These are phyloP conservation scores for Parastagonospora nodorum DNA, from an alignment of 2,329 filamentous ascomycete species.

Conservation along the genomic window DNA sequence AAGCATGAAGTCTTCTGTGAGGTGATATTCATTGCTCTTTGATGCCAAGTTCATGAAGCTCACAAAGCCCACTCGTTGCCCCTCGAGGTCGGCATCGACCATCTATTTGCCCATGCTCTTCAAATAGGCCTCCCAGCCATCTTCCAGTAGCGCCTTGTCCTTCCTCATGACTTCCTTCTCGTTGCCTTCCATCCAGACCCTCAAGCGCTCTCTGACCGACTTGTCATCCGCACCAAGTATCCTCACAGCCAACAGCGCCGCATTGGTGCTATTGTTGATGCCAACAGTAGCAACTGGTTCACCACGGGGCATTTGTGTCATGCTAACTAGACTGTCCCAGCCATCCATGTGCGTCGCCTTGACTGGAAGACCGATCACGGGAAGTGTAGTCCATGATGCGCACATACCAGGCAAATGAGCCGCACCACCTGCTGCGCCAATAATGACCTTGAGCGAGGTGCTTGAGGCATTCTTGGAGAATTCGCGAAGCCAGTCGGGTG, in stretches of 20 bases:
- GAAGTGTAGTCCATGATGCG: slow-evolving; percentile 55
- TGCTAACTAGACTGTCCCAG: slow-evolving; percentile 56
- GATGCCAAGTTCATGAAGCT: too few species aligned
- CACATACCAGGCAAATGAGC: slow-evolving; percentile 60
- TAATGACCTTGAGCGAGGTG: slow-evolving; percentile 52
- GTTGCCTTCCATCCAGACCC: slow-evolving; percentile 66
- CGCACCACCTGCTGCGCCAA: slow-evolving; percentile 56
- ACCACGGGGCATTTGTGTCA: slow-evolving; percentile 58
- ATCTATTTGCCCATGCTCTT: slow-evolving; percentile 42
- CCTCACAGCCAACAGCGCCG: slow-evolving; percentile 53
- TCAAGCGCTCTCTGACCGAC: slow-evolving; percentile 62
- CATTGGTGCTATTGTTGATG: slow-evolving; percentile 54
- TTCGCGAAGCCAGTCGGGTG: slow-evolving; percentile 53
- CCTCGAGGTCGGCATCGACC: neutral
- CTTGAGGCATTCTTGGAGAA: slow-evolving; percentile 49
- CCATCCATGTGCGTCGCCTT: slow-evolving; percentile 57
- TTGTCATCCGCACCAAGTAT: slow-evolving; percentile 55
- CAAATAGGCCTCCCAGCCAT: slow-evolving; percentile 63
- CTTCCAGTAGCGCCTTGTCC: slow-evolving; percentile 60
- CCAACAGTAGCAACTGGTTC: slow-evolving; percentile 51
- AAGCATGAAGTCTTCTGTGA: too few species aligned
- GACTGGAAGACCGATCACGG: slow-evolving; percentile 58
- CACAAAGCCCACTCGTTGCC: too few species aligned
- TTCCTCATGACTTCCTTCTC: slow-evolving; percentile 68
- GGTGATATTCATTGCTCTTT: too few species aligned